phyloP scores from a whole-genome alignment of 2,329 filamentous ascomycete genomes.

The Trichophyton benhamiae region DNA sequence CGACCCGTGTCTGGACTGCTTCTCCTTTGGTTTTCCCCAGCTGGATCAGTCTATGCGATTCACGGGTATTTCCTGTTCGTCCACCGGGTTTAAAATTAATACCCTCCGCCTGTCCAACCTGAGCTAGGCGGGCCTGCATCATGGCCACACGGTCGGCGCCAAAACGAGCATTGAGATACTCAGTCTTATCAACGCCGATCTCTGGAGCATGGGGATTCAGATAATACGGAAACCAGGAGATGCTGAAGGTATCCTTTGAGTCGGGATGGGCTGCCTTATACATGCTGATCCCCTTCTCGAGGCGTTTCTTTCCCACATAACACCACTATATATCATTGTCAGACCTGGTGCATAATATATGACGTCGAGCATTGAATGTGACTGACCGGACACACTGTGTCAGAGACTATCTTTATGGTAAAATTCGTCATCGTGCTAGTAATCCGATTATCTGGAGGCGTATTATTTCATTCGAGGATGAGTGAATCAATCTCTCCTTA shows the following conservation, averaged over 20 bases:
- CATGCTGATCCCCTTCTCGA: constrained; percentile 56
- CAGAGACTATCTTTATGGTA: constrained; percentile 65
- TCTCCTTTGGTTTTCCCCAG: constrained; percentile 48
- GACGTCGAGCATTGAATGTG: background rate
- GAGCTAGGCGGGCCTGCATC: constrained; percentile 46
- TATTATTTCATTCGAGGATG: background rate
- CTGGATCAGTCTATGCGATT: constrained; percentile 66
- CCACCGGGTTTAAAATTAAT: constrained; percentile 63
- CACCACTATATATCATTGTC: constrained; percentile 41
- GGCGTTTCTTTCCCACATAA: constrained; percentile 66
- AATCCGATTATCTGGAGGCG: too few relatives aligned
- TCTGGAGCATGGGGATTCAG: constrained; percentile 54
- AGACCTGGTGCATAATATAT: background rate
- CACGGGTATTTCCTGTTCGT: constrained; percentile 61
- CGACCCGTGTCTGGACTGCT: constrained; percentile 45
- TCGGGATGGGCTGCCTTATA: constrained; percentile 52
- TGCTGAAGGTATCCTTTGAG: constrained; percentile 53
- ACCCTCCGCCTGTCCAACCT: constrained; percentile 51
- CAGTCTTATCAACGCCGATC: constrained; percentile 39
- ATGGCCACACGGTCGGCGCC: constrained; percentile 47
- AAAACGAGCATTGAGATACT: constrained; percentile 51
- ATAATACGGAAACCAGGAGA: constrained; percentile 69
- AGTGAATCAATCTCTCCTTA: background rate
- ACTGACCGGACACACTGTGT: constrained; percentile 59
- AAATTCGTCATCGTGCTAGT: constrained; percentile 53